Evolutionary conservation across 345 rosid species (phyloP).

Genomic region (Odontarrhena argentea): DNA sequence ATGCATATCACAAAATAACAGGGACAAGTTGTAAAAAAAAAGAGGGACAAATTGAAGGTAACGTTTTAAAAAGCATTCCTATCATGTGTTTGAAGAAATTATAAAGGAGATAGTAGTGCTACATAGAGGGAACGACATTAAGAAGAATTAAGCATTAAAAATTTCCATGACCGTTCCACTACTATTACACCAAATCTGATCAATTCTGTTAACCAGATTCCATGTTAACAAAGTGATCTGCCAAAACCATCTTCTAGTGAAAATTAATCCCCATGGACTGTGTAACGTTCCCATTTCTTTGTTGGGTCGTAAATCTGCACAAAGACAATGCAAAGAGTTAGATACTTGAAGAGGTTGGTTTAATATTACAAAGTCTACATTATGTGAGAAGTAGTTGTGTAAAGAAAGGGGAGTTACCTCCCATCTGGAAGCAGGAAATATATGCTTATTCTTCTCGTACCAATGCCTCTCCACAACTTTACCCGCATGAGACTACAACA

Average conservation of each 20-base stretch:
- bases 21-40: neutral
- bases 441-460: slow-evolving; percentile 99
- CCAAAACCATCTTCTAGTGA: neutral
- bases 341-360: neutral
- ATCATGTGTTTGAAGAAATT: neutral
- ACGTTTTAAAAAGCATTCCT: neutral
- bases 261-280: slow-evolving; percentile 85
- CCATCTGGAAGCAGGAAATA: slow-evolving; percentile 99
- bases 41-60: neutral
- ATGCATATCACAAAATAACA: neutral
- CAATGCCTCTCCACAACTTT: slow-evolving; percentile 99
- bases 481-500: slow-evolving; percentile 88
- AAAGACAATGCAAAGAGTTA: neutral
- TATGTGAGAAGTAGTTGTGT: neutral
- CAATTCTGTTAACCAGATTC: slow-evolving; percentile 10
- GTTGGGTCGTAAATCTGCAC: slow-evolving; percentile 85
- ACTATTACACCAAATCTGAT: slow-evolving; percentile 17
- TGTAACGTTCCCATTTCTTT: slow-evolving; percentile 92
- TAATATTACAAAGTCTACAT: slow-evolving; percentile 1
- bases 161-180: slow-evolving; percentile 32
- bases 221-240: too few relatives aligned
- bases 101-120: neutral
- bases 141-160: slow-evolving; percentile 10
- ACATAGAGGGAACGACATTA: slow-evolving; percentile 1
- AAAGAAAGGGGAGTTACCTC: slow-evolving; percentile 55